Percentiles rank a stretch among this genome's conserved stretches.
phyloP scores from a whole-genome alignment of 805 yeast genomes.

The Monosporozyma siamensis region DNA sequence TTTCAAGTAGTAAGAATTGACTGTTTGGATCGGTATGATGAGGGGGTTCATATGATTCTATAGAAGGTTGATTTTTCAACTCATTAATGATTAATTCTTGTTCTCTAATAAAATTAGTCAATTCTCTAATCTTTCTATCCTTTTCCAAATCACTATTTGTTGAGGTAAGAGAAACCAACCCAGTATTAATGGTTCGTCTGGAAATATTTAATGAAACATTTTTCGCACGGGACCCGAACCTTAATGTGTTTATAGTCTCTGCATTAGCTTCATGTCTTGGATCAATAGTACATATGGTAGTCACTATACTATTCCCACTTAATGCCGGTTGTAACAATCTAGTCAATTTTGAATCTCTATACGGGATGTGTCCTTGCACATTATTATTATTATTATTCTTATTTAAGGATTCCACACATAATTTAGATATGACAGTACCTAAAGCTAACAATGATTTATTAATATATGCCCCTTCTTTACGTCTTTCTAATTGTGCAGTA shows the following conservation, averaged over 20 bases:
- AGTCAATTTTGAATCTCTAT: conserved; percentile 87
- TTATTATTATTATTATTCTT: conserved; percentile 15
- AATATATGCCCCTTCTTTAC: conserved; percentile 90
- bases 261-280: conserved; percentile 49
- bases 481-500: conserved; percentile 51
- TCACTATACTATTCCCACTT: conserved; percentile 76
- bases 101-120: conserved; percentile 50
- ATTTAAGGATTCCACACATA: conserved; percentile 37
- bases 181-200: conserved; percentile 26
- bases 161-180: no score
- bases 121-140: conserved; percentile 44
- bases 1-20: conserved; percentile 50
- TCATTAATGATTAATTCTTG: conserved; percentile 46
- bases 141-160: conserved; percentile 34
- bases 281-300: conserved; percentile 81
- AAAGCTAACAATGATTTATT: conserved; percentile 84
- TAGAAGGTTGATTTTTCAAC: no score
- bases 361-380: conserved; percentile 58
- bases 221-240: conserved; percentile 92
- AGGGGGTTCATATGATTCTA: no score
- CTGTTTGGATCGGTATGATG: conserved; percentile 26
- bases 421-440: conserved; percentile 83
- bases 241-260: conserved; percentile 76
- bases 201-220: conserved; percentile 51
- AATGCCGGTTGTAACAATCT: conserved; percentile 85